Percentiles rank a stretch among this genome's conserved stretches.
Evolutionary conservation across 352 stramenopile species (phyloP).

Genomic region (Thalassiosira hispida): DNA sequence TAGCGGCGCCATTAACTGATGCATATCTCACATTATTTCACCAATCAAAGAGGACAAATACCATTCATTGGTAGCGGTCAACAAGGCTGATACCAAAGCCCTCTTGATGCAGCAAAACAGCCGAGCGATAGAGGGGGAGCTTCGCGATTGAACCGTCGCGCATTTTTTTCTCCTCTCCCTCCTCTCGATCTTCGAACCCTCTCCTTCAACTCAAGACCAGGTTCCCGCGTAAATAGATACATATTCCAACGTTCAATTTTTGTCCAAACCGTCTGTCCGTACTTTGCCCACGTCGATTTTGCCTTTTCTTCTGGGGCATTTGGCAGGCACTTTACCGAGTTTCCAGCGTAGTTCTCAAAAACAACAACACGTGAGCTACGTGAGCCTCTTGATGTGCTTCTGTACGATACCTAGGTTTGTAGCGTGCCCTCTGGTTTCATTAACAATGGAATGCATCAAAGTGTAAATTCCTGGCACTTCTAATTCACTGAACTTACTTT

Average conservation of each 20-base stretch:
- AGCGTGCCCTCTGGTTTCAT: too few species aligned
- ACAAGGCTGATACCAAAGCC: background rate
- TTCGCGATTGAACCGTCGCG: background rate
- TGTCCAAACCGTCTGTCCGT: background rate
- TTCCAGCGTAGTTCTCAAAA: too few species aligned
- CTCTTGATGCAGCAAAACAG: too few species aligned
- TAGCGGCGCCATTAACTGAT: background rate
- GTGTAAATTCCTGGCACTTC: too few species aligned
- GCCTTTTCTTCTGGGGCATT: too few species aligned
- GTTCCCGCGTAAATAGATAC: background rate
- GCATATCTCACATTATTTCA: slow-evolving; percentile 1
- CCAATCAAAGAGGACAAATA: slow-evolving; percentile 6
- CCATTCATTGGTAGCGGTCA: slow-evolving; percentile 9
- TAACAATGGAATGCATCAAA: too few species aligned
- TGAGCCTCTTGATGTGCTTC: too few species aligned
- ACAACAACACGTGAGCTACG: too few species aligned
- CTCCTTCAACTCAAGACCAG: background rate
- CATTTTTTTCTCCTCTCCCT: background rate
- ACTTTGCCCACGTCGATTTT: too few species aligned
- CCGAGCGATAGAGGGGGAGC: background rate
- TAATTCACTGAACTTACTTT: background rate
- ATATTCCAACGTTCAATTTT: background rate
- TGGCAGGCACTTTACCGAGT: too few species aligned
- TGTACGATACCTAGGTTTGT: too few species aligned
- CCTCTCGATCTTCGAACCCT: background rate